Evolutionary conservation across 2,329 filamentous ascomycete species (phyloP), one percentile per base, ranked within the genome.

Genomic region (Colletotrichum lini): DNA sequence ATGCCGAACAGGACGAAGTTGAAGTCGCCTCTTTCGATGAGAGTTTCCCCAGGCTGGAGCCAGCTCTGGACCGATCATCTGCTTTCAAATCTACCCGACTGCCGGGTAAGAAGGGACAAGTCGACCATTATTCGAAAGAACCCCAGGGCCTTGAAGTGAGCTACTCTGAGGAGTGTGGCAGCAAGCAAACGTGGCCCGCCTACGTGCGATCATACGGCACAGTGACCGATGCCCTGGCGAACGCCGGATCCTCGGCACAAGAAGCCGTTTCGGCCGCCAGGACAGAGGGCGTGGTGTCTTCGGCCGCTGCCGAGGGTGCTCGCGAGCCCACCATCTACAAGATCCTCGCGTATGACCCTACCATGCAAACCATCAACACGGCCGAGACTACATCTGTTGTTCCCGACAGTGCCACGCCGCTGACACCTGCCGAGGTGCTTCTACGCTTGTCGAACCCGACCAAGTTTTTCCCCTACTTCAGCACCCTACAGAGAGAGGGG

Each of bases 391-490:
- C 86, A 1, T 91, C 90, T 4, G 80, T 84, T 3, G 85, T 87
- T 1, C 80, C 84, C 0, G 84, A 87, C 59, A 80, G 79, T 7
- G 81, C 87, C n/a, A 77, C 81, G 0, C 82, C 88, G 0, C 79
- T 90, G 26, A 86, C 89, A 0, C 89, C 91, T 0, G 84, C 89
- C 10, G 88, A 92, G 58, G 88, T 89, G 2, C 81, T 94, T 2
- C 83, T 88, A 2, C 86, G 86, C 9, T 83, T 94, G 21, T 87
- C 89, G 0, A 87, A 91, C 72, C 90, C 91, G 0, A 84, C 87
- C 60, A 89, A 89, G 73, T 94, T 93, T 79, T 84, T 93, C 15
- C 86, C 90, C 4, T 85, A 93, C 74, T 90, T 94, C 68, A 82
- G 84, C 4, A 79, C 84, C 1, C 84, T 93, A 2, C 85, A 90